These are phyloP conservation scores for Yamadazyma nakazawae DNA, from an alignment of 805 yeast species.

Conservation along the genomic window DNA sequence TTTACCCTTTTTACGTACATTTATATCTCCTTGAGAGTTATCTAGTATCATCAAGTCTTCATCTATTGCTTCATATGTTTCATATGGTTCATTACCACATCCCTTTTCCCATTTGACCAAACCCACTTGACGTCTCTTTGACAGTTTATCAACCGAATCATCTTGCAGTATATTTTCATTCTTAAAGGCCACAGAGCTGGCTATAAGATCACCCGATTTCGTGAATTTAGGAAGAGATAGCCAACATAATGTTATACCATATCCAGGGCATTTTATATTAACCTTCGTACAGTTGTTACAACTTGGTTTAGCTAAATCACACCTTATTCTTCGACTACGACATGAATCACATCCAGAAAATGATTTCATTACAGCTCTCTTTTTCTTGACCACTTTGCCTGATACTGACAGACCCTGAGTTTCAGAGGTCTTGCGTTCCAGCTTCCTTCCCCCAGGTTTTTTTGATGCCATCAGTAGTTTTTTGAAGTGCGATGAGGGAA, in stretches of 20 bases:
- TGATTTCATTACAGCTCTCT: slow-evolving; percentile 46
- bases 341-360: slow-evolving; percentile 91
- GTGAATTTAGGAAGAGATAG: slow-evolving; percentile 44
- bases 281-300: slow-evolving; percentile 72
- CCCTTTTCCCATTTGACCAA: slow-evolving; percentile 67
- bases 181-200: slow-evolving; percentile 30
- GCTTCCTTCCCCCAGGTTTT: background rate
- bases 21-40: slow-evolving; percentile 32
- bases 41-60: slow-evolving; percentile 58
- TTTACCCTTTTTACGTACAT: slow-evolving; percentile 36
- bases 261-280: slow-evolving; percentile 73
- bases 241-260: slow-evolving; percentile 81
- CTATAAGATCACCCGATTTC: slow-evolving; percentile 23
- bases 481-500: slow-evolving; percentile 4
- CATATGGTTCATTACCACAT: slow-evolving; percentile 44
- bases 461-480: background rate
- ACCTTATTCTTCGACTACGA: slow-evolving; percentile 72
- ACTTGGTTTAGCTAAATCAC: slow-evolving; percentile 68
- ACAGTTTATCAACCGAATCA: slow-evolving; percentile 46
- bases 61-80: slow-evolving; percentile 82
- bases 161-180: slow-evolving; percentile 13
- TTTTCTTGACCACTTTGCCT: background rate
- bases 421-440: no score
- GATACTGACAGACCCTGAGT: background rate
- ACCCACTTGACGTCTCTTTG: slow-evolving; percentile 60